A percentile compares a stretch with the other conserved stretches of the same genome.
Evolutionary conservation across 163 green algal genomes (phyloP).

Genomic region (Scenedesmus sp.): DNA sequence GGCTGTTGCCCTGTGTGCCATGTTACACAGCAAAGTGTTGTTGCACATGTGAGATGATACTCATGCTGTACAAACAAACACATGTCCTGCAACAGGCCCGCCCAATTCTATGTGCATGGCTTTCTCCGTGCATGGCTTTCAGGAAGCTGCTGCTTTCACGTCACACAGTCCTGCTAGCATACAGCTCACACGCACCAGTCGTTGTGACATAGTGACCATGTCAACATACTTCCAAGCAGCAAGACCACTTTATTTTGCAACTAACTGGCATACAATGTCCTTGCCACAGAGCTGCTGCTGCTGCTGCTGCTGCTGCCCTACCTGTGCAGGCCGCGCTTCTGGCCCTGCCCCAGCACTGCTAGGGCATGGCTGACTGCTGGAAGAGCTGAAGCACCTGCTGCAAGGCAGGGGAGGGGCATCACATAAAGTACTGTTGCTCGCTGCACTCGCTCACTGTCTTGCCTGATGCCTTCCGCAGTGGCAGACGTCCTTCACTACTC

Average conservation of each 20-base stretch:
- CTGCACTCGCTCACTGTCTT: neutral
- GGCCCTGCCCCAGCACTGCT: neutral
- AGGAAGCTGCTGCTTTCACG: neutral
- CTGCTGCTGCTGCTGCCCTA: neutral
- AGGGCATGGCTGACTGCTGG: constrained; percentile 26
- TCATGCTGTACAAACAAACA: too few relatives aligned
- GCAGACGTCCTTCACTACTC: neutral
- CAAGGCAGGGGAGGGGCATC: neutral
- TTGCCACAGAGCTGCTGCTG: neutral
- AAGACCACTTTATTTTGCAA: neutral
- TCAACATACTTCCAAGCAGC: too few relatives aligned
- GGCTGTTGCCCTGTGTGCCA: neutral
- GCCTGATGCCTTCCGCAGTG: neutral
- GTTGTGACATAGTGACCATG: too few relatives aligned
- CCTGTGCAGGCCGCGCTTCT: constrained; percentile 52
- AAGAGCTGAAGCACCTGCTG: constrained; percentile 16
- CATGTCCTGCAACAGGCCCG: too few relatives aligned
- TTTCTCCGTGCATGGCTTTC: neutral
- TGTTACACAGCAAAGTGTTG: neutral
- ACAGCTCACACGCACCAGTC: neutral
- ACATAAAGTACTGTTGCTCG: neutral
- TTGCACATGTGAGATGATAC: too few relatives aligned
- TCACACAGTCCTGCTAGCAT: neutral
- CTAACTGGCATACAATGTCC: neutral
- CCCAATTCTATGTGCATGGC: too few relatives aligned